Percentiles rank a stretch among this genome's conserved stretches.
Conservation (phyloP, 805 yeast genomes). For the Monosporozyma aquatica region DNA sequence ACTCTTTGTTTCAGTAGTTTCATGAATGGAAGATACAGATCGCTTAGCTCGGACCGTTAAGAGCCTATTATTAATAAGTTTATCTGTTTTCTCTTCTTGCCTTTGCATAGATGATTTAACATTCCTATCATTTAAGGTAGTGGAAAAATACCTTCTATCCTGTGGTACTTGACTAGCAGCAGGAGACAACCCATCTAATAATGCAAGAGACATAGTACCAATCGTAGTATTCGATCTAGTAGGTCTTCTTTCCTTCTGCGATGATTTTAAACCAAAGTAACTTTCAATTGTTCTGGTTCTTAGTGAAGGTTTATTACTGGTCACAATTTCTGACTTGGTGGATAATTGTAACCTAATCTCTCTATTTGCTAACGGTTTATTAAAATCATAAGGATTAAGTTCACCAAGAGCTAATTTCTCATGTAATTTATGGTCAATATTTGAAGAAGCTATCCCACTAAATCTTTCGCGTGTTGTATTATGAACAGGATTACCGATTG, state of each 20-base stretch:
- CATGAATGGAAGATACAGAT: neutral
- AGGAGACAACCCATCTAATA: neutral
- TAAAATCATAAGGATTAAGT: slow-evolving; percentile 46
- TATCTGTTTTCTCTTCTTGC: neutral
- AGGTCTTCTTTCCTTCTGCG: neutral
- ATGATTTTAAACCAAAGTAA: neutral
- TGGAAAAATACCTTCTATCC: slow-evolving; percentile 1
- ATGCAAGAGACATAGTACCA: neutral
- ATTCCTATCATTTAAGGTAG: neutral
- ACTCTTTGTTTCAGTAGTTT: too few species aligned
- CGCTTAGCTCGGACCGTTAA: neutral
- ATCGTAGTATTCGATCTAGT: neutral
- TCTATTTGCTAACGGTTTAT: slow-evolving; percentile 29
- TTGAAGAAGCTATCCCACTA: slow-evolving; percentile 24
- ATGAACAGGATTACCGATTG: slow-evolving; percentile 33
- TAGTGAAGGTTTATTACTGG: neutral
- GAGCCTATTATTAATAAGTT: neutral
- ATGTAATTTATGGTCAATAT: slow-evolving; percentile 41
- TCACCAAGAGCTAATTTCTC: slow-evolving; percentile 52
- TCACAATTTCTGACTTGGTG: slow-evolving; percentile 19
- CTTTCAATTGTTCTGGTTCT: neutral
- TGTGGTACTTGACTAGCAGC: neutral
- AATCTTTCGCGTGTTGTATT: slow-evolving; percentile 11
- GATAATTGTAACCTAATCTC: slow-evolving; percentile 22
- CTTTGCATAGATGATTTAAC: neutral